Percentiles rank a stretch among this genome's conserved stretches.
phyloP scores from a whole-genome alignment of 225 moss, liverwort and hornwort species.

The Pseudoscleropodium purum region DNA sequence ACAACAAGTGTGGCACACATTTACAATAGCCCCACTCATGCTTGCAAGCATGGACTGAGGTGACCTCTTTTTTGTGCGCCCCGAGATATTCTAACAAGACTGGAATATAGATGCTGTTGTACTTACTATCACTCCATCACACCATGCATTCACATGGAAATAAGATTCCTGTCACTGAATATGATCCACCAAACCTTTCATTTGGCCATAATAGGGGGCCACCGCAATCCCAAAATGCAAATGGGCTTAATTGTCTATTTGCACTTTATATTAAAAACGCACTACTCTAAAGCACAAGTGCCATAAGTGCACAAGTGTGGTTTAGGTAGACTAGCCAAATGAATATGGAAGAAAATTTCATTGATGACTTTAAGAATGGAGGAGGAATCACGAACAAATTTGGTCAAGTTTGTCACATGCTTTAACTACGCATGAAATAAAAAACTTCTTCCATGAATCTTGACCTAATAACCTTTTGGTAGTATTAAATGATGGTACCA shows the following conservation, averaged over 20 bases:
- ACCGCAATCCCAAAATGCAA: too few species aligned
- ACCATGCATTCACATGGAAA: neutral
- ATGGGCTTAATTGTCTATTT: neutral
- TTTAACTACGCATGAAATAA: rapidly evolving
- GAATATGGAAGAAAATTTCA: neutral
- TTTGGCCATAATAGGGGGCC: too few species aligned
- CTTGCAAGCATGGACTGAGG: neutral
- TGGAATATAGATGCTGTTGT: neutral
- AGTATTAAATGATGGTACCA: neutral
- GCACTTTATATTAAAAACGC: neutral
- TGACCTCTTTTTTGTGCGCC: neutral
- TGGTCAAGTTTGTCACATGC: neutral
- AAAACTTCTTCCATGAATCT: too few species aligned
- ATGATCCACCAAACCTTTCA: too few species aligned
- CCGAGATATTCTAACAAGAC: neutral
- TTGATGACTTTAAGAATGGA: too few species aligned
- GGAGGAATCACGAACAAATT: too few species aligned
- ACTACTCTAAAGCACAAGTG: neutral
- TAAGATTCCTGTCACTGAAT: neutral
- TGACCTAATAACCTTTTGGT: too few species aligned
- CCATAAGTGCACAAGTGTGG: neutral
- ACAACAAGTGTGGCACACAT: neutral
- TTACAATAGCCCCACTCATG: neutral
- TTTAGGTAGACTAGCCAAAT: neutral
- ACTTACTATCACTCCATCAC: neutral